Conservation (phyloP, 345 rosid species). For the Leavenworthia alabamica region DNA sequence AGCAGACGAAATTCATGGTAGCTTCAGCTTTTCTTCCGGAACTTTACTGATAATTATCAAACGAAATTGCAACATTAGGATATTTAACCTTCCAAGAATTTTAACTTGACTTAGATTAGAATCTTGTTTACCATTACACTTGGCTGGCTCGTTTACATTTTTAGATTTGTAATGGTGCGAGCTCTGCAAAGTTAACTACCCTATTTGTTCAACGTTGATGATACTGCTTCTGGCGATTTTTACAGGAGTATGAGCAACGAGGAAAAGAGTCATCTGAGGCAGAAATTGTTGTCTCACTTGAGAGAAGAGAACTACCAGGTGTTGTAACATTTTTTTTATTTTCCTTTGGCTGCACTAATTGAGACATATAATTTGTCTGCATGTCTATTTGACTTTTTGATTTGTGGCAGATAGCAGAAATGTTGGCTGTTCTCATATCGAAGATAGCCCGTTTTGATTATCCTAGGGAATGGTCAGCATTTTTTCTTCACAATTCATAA, state of each 20-base stretch:
- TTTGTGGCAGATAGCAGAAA: conserved; percentile 58
- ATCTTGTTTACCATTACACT: background rate
- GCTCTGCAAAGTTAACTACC: conserved; percentile 1
- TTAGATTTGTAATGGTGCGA: background rate
- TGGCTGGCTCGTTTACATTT: conserved; percentile 2
- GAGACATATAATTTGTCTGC: background rate
- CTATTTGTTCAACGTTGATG: background rate
- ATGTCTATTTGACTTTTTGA: conserved; percentile 9
- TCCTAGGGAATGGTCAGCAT: conserved; percentile 66
- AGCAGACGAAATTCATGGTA: conserved; percentile 69
- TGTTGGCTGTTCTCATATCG: conserved; percentile 83
- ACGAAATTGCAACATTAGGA: too few species aligned
- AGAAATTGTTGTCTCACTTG: conserved; percentile 64
- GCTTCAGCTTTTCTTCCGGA: conserved; percentile 14
- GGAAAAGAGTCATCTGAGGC: conserved; percentile 75
- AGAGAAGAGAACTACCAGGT: conserved; percentile 89
- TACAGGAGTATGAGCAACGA: conserved; percentile 80
- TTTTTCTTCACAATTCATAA: background rate
- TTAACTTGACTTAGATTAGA: background rate
- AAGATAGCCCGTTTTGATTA: conserved; percentile 93
- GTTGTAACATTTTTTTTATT: background rate
- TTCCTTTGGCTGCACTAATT: background rate
- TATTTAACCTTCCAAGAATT: too few species aligned
- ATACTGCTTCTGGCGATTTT: conserved; percentile 9
- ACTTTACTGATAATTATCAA: background rate